Percentiles rank a stretch among this genome's conserved stretches.
Evolutionary conservation across 768 basidiomycete genomes (phyloP).

Genomic region (Pluteus cervinus): DNA sequence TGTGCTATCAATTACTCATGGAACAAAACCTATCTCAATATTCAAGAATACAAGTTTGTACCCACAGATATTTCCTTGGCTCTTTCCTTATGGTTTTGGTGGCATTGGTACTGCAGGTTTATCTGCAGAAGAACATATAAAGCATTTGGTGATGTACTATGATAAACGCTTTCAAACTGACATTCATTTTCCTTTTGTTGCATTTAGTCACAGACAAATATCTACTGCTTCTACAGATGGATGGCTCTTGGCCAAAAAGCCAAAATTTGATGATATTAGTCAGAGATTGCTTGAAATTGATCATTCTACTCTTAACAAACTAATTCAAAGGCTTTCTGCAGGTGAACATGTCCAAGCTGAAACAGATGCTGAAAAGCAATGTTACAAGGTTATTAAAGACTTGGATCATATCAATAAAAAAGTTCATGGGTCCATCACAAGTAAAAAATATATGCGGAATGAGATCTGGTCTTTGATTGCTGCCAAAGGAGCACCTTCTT

Average conservation of each 20-base stretch:
- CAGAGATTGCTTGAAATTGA: slow-evolving; percentile 16
- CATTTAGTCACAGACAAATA: slow-evolving; percentile 35
- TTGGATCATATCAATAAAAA: slow-evolving; percentile 28
- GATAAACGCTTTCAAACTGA: slow-evolving; percentile 34
- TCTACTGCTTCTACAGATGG: slow-evolving; percentile 18
- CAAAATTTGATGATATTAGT: slow-evolving; percentile 19
- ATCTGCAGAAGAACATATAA: slow-evolving; percentile 14
- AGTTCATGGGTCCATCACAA: slow-evolving; percentile 19
- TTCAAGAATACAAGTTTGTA: too few relatives aligned
- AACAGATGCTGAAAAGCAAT: slow-evolving; percentile 26
- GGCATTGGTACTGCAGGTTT: too few relatives aligned
- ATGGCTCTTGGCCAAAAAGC: slow-evolving; percentile 19
- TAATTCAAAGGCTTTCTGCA: slow-evolving; percentile 14
- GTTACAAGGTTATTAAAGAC: slow-evolving; percentile 25
- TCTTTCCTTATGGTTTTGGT: too few relatives aligned
- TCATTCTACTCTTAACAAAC: slow-evolving; percentile 10
- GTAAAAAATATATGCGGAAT: slow-evolving; percentile 21
- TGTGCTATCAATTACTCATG: slow-evolving; percentile 21
- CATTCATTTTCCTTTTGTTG: slow-evolving; percentile 27
- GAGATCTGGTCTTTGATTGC: too few relatives aligned
- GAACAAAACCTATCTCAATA: slow-evolving; percentile 13
- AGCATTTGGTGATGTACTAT: slow-evolving; percentile 25
- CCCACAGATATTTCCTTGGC: neutral
- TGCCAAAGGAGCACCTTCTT: slow-evolving; percentile 2
- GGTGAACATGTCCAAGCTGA: slow-evolving; percentile 18